Base-by-base conservation (phyloP, 1,139 yeast genomes). In the Pichia sp. region DNA sequence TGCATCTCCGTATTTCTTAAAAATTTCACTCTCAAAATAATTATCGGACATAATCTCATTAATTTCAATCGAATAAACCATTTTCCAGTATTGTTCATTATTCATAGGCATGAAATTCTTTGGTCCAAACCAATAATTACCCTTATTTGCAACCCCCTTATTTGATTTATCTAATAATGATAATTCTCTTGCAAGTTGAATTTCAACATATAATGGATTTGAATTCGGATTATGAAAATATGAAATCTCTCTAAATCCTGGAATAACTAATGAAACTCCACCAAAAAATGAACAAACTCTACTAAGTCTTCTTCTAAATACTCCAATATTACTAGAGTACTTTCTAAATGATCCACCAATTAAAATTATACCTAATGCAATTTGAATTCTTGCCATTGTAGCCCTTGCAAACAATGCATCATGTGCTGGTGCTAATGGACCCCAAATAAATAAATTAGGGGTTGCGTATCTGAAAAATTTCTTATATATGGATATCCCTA, bases 371-470 rank as follows among this genome's bases (percentile, higher is more conserved):
- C 65, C 67, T 1, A 60, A 6, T 39, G 58, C 55, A 3, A 56
- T 27, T 53, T 65, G 67, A 10, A 56, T 47, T 25, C 51, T 42
- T 3, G 64, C 63, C 52, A 65, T 42, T 1, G 54, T 28, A 9
- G 56, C 51, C n/a, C 68, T 53, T 30, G 62, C 52, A 5, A 53
- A 18, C n/a, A 59, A 42, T 8, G 65, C 62, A 56, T 65, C 68
- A 45, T 63, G 64, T 11, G 67, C 66, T 3, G 67, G 67, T 9
- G 65, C 67, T 29, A 65, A 50, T 1, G 68, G 66, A 2, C 67
- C 67, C 62, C 63, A 62, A 14, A 65, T 47, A 18, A 61, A 53
- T n/a, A 64, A 50, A 29, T 60, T 58, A 18, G 67, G 67, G 1
- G 60, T 48, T 11, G 67, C 56, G 46, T 62, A 65, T 31, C 67